A percentile compares a stretch with the other conserved stretches of the same genome.
phyloP scores from a whole-genome alignment of 176 grass and related monocot species.

The Eleusine coracana region DNA sequence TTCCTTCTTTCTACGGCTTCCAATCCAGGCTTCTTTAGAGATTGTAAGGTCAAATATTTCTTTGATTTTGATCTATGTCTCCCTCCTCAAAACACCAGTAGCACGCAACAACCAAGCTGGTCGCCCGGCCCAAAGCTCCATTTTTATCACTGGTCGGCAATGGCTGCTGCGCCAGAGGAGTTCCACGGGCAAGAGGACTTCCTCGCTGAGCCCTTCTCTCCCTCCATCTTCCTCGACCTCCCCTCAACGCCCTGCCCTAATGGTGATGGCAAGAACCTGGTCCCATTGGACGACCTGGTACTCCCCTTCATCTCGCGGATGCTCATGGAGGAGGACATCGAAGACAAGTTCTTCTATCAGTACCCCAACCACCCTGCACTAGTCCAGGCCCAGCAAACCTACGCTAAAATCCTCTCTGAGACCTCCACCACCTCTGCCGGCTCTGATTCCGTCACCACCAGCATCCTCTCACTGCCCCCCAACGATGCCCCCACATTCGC shows the following conservation, averaged over 20 bases:
- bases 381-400: slow-evolving; percentile 60
- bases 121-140: neutral
- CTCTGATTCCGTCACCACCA: neutral
- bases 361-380: slow-evolving; percentile 57
- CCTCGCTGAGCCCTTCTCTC: slow-evolving; percentile 28
- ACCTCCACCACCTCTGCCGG: neutral
- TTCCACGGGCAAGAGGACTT: neutral
- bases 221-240: slow-evolving; percentile 42
- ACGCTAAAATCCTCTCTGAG: slow-evolving; percentile 58
- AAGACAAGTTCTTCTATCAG: slow-evolving; percentile 64
- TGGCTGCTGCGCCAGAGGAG: slow-evolving; percentile 15
- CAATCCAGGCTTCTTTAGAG: neutral
- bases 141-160: neutral
- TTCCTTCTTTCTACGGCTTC: neutral
- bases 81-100: neutral
- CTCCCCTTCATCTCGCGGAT: slow-evolving; percentile 64
- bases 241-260: slow-evolving; percentile 25
- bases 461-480: too few species aligned
- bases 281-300: slow-evolving; percentile 46
- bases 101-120: neutral
- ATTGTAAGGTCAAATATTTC: neutral
- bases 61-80: neutral
- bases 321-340: slow-evolving; percentile 80
- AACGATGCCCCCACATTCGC: too few species aligned
- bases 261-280: slow-evolving; percentile 14